Conservation (phyloP, 129 eudicot genomes). For the Lactuca saligna region DNA sequence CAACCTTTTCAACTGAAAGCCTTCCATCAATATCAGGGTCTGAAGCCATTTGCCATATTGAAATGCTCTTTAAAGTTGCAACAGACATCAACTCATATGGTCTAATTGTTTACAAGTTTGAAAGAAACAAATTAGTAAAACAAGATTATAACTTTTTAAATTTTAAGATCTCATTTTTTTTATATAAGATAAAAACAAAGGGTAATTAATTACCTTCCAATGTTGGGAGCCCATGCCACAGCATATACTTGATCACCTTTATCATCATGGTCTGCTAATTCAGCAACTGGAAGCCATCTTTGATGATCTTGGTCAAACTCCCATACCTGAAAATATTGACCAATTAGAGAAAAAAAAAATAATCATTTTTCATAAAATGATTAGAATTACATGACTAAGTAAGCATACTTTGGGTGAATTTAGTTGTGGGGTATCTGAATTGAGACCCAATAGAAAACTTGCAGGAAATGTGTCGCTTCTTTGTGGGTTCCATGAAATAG, state of each 20-base stretch:
- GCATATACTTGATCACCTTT: constrained; percentile 61
- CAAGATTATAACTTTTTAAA: not conserved
- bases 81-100: constrained; percentile 84
- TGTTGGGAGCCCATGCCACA: constrained; percentile 92
- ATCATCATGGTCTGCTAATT: constrained; percentile 69
- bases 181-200: not conserved
- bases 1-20: constrained; percentile 70
- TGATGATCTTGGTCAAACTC: constrained; percentile 97
- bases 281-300: constrained; percentile 99
- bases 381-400: not conserved
- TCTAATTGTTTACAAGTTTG: constrained; percentile 37
- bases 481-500: constrained; percentile 86
- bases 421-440: constrained; percentile 58
- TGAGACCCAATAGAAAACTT: constrained; percentile 78
- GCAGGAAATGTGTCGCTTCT: constrained; percentile 65
- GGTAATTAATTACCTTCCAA: constrained; percentile 62
- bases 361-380: not conserved
- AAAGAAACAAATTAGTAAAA: not conserved
- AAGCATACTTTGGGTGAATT: constrained; percentile 80
- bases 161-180: not conserved
- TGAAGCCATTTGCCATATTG: constrained; percentile 84
- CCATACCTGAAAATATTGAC: constrained; percentile 64
- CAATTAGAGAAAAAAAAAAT: constrained; percentile 12
- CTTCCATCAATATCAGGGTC: constrained; percentile 74
- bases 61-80: constrained; percentile 76